Base-by-base conservation (phyloP, 495 filamentous ascomycete genomes). In the Thozetella sp. region DNA sequence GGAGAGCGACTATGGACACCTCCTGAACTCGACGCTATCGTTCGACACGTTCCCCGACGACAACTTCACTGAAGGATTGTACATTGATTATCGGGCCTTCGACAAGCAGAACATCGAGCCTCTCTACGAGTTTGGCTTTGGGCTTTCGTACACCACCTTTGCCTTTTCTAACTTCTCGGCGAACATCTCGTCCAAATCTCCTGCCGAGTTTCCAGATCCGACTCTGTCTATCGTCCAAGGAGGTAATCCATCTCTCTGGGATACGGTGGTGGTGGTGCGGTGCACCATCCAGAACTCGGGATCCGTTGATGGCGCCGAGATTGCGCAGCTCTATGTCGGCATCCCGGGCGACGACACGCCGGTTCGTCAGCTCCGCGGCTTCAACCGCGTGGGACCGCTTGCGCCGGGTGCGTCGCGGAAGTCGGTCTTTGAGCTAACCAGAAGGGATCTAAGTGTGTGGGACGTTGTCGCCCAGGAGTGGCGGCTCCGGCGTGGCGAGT, bases 41-140 rank as follows among this genome's bases (percentile, higher is more conserved):
- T 57, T 55, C 19, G 67, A 85, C 43, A 61, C 53, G 26, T 77
- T 81, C 66, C 82, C 57, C 67, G 89, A 75, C 1, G 25, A 58
- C 9, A 55, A 64, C 30, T 93, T 93, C 67, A 77, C 71, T 3
- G 90, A 93, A 59, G 89, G 90, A 46, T 75, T 87, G n/a, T 88
- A 88, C 69, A 89, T 93, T 59, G 91, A 95, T 71, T 95, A 95
- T 74, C 87, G 92, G 50, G 71, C 77, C 56, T 91, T 94, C 53
- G 92, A 95, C 77, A 82, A 82, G 61, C 70, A 77, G 43, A 74
- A 78, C 22, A 81, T 87, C 56, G 76, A 78, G n/a, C 90, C 90
- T 1, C 80, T 87, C 37, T 95, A 85, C 65, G 90, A 92, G 70
- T 95, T 95, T 59, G 91, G 91, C 4, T 91, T 83, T 64, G 91